A percentile compares a stretch with the other conserved stretches of the same genome.
Evolutionary conservation across 805 yeast species (phyloP).

Genomic region (Metschnikowia lachancei): DNA sequence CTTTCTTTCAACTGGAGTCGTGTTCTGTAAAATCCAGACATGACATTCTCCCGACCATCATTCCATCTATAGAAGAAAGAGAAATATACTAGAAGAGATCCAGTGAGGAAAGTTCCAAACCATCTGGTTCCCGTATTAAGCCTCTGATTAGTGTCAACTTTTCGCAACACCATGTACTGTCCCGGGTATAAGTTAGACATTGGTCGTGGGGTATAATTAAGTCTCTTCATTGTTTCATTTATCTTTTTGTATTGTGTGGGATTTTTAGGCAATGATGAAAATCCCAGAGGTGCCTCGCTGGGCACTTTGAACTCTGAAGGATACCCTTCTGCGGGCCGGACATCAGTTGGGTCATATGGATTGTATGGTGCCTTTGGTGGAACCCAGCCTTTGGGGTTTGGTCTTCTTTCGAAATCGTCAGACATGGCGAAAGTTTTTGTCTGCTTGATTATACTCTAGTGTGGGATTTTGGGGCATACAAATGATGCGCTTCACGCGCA

Average conservation of each 20-base stretch:
- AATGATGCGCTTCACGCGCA: background rate
- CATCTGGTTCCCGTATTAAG: conserved; percentile 61
- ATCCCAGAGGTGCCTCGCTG: conserved; percentile 52
- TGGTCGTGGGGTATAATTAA: conserved; percentile 79
- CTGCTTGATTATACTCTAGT: background rate
- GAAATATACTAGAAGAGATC: conserved; percentile 52
- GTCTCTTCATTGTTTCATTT: conserved; percentile 67
- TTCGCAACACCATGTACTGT: conserved; percentile 66
- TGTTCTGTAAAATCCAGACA: conserved; percentile 62
- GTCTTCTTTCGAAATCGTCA: conserved; percentile 52
- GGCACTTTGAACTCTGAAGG: conserved; percentile 79
- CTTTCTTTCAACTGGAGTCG: conserved; percentile 56
- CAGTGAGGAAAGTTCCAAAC: conserved; percentile 51
- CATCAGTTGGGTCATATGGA: conserved; percentile 76
- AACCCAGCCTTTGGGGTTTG: conserved; percentile 77
- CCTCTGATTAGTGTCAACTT: conserved; percentile 50
- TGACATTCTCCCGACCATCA: conserved; percentile 74
- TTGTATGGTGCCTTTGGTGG: conserved; percentile 83
- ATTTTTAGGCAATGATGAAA: conserved; percentile 58
- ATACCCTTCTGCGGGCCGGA: conserved; percentile 78
- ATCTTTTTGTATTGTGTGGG: conserved; percentile 67
- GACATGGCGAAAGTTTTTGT: conserved; percentile 5
- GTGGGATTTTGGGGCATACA: background rate
- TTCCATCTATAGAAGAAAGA: conserved; percentile 82
- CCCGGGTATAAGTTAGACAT: conserved; percentile 73